Base-by-base conservation (phyloP, 164 flowering plant species). In the Malania oleifera region DNA sequence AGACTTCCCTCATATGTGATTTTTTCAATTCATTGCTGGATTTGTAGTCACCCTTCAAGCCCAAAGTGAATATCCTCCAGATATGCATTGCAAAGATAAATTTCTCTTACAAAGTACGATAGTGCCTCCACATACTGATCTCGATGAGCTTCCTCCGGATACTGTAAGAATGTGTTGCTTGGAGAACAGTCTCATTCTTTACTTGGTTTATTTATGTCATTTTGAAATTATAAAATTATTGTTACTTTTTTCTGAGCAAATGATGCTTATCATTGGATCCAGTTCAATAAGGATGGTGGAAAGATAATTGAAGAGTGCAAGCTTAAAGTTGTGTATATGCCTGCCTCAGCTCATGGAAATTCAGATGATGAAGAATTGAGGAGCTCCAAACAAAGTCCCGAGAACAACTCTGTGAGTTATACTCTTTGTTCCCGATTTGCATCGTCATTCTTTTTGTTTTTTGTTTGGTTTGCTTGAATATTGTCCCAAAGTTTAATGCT, bases 51-150 rank as follows among this genome's bases (percentile, higher is more conserved):
- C 97, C 22, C 89, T 86, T 39, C 97, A 91, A 83, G 91, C 91
- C 43, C 93, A 84, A 48, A 70, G 61, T 13, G 91, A 91, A 66
- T 78, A 73, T 68, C 93, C 96, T 52, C 83, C 86, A 28, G 88
- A 84, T 66, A 81, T 87, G 91, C 88, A 82, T 41, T 88, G 93
- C 85, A 88, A 74, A 74, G 97, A 91, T 73, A 91, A 91, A 63
- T 91, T 91, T 79, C 96, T 91, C 62, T 70, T 91, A 44, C 97
- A 88, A 69, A 84, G 93, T 67, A 77, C 90, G 15, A 66, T 64
- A 56, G 97, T 91, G 46, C 67, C 91, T 62, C 71, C 87, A 44
- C 60, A 77, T 77, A 68, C 79, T 39, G 93, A 88, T 61, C 65
- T 80, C 55, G 91, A 88, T 72, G 87, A 86, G 62, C 83, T 88